Evolutionary conservation across 2,329 filamentous ascomycete species (phyloP).

Genomic region (Penicillium brasilianum): DNA sequence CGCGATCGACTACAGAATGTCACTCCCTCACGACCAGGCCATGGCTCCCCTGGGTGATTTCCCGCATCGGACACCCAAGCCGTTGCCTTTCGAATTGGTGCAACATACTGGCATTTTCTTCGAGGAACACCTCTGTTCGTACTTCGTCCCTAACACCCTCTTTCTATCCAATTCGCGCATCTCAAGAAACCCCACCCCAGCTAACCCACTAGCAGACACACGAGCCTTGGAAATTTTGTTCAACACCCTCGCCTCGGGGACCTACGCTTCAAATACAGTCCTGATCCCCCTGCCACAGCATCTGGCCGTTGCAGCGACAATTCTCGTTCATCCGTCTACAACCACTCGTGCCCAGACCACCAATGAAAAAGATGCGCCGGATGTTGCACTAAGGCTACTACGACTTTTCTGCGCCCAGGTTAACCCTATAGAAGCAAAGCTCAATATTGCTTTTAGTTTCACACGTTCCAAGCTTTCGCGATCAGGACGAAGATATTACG

Average conservation of each 20-base stretch:
- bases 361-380: slow-evolving; percentile 67
- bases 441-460: slow-evolving; percentile 76
- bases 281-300: slow-evolving; percentile 73
- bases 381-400: slow-evolving; percentile 72
- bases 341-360: slow-evolving; percentile 72
- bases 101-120: slow-evolving; percentile 73
- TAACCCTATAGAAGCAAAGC: slow-evolving; percentile 71
- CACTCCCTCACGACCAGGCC: slow-evolving; percentile 17
- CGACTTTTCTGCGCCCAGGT: slow-evolving; percentile 67
- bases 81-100: slow-evolving; percentile 67
- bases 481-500: slow-evolving; percentile 36
- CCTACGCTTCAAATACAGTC: slow-evolving; percentile 52
- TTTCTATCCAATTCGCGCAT: background rate
- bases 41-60: slow-evolving; percentile 28
- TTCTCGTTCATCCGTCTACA: slow-evolving; percentile 79
- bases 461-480: slow-evolving; percentile 44
- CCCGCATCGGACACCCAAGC: slow-evolving; percentile 59
- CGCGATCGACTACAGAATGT: slow-evolving; percentile 19
- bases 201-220: slow-evolving; percentile 48
- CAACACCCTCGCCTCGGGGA: slow-evolving; percentile 41
- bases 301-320: slow-evolving; percentile 76
- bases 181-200: background rate
- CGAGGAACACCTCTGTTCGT: slow-evolving; percentile 73
- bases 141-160: background rate
- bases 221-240: slow-evolving; percentile 68